Percentiles rank a stretch among this genome's conserved stretches.
Conservation (phyloP, 176 grass and related monocot species). For the Panicum miliaceum region DNA sequence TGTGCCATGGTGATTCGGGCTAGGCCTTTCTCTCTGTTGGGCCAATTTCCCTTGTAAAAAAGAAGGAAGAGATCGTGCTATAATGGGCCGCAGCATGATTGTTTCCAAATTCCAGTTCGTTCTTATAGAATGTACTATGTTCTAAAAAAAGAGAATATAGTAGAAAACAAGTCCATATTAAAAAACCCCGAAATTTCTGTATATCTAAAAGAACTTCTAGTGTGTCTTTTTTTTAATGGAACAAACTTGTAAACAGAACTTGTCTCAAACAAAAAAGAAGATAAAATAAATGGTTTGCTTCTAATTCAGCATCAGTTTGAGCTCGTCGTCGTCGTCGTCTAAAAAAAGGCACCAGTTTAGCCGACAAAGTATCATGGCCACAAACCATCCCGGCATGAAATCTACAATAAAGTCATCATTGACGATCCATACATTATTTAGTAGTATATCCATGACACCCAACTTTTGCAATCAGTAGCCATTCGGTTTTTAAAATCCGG, state of each 20-base stretch:
- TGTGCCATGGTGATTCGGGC: neutral
- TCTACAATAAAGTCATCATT: neutral
- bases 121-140: too few relatives aligned
- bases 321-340: neutral
- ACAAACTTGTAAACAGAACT: neutral
- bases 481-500: neutral
- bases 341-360: neutral
- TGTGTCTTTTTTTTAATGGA: neutral
- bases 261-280: neutral
- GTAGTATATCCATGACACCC: neutral
- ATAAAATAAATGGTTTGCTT: neutral
- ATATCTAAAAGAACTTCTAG: neutral
- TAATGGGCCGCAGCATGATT: neutral
- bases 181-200: too few relatives aligned
- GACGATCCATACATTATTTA: neutral
- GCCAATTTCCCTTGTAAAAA: neutral
- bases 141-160: too few relatives aligned
- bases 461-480: neutral
- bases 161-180: neutral
- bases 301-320: neutral
- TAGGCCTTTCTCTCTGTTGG: neutral
- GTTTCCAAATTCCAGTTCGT: neutral
- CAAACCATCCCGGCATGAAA: neutral
- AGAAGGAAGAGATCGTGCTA: neutral
- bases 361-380: slow-evolving; percentile 5